Conservation (phyloP, 805 yeast species). For the Crinitomyces ghanaensis region DNA sequence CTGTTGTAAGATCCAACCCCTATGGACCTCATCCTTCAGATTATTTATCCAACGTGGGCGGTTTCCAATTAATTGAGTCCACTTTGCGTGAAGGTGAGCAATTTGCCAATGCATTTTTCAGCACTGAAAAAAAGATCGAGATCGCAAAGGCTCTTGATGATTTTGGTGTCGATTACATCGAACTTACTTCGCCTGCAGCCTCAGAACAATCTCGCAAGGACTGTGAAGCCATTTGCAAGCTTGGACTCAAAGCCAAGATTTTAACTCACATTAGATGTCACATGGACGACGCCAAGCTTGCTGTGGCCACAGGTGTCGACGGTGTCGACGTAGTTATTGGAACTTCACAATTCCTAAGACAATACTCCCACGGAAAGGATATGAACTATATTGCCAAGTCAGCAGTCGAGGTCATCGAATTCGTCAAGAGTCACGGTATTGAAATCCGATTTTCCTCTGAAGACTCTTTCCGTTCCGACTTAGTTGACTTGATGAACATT, state of each 20-base stretch:
- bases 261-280: slow-evolving; percentile 96
- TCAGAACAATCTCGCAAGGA: slow-evolving; percentile 86
- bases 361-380: slow-evolving; percentile 95
- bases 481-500: slow-evolving; percentile 88
- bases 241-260: slow-evolving; percentile 91
- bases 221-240: slow-evolving; percentile 97
- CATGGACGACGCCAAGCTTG: slow-evolving; percentile 97
- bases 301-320: slow-evolving; percentile 97
- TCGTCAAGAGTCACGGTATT: slow-evolving; percentile 90
- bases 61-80: slow-evolving; percentile 86
- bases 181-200: slow-evolving; percentile 95
- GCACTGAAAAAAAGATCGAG: slow-evolving; percentile 89
- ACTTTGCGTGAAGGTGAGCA: slow-evolving; percentile 98
- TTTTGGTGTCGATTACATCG: slow-evolving; percentile 97
- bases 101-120: slow-evolving; percentile 93
- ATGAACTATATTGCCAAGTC: slow-evolving; percentile 94
- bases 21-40: slow-evolving; percentile 95
- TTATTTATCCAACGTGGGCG: slow-evolving; percentile 76
- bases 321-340: slow-evolving; percentile 99
- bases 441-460: slow-evolving; percentile 96
- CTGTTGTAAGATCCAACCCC: slow-evolving; percentile 42
- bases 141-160: slow-evolving; percentile 96
- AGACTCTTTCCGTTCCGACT: slow-evolving; percentile 94
- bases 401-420: slow-evolving; percentile 94
- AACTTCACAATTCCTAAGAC: slow-evolving; percentile 88